Evolutionary conservation across 441 rosid genomes (phyloP), one percentile per base, ranked within the genome.

Genomic region (Bocquillonia castaneifolia): DNA sequence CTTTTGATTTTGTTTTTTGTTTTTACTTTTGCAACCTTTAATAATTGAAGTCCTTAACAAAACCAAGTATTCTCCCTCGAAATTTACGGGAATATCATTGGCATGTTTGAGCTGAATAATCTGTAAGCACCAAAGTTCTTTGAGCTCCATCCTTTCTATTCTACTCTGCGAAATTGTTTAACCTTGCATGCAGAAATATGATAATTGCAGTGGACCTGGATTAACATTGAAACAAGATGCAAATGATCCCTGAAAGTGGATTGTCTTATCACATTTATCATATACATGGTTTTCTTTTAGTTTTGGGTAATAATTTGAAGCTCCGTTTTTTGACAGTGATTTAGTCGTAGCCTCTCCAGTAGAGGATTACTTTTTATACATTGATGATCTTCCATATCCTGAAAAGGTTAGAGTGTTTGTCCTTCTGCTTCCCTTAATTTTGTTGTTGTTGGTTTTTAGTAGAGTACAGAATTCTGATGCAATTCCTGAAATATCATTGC

Each of bases 81-180:
- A 59, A 86, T 93, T 70, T 86, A 88, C 72, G 97, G 97, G 60
- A 83, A 87, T 71, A 84, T 91, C 70, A 86, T 93, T 50, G 96
- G 97, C 86, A 93, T 93, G 93, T 91, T 91, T 76, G 96, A 93
- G 88, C 87, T 85, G 62, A 91, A 93, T 81, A 93, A 93, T 82
- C 86, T 93, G 96, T 91, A 86, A 88, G 97, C 47, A 39, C 75
- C 59, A 5, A 58, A 20, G 47, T 39, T 59, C 29, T 17, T 74
- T 31, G 45, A 64, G 48, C 58, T 63, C 53, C 39, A 67, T 29
- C 15, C 25, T 63, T 63, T 17, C 64, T 13, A 10, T 64, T 71
- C 65, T 47, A 32, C 39, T 22, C 42, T 10, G 15, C 59, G 2
- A n/a, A 47, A 54, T 23, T 68, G n/a, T 9, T 71, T 39, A 47